phyloP scores from a whole-genome alignment of 495 filamentous ascomycete genomes.

The Neurospora sp. region DNA sequence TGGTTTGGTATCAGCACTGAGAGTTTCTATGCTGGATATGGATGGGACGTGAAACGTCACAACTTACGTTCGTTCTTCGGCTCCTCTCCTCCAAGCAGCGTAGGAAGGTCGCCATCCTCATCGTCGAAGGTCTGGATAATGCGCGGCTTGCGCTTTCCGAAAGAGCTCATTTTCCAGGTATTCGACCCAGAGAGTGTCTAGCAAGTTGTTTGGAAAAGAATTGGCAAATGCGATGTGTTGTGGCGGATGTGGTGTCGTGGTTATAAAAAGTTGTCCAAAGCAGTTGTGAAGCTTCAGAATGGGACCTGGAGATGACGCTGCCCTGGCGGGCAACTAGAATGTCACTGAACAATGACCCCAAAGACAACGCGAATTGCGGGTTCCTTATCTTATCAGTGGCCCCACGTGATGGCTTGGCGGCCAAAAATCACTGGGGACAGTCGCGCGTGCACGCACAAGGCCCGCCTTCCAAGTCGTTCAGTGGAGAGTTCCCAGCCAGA shows the following conservation, averaged over 20 bases:
- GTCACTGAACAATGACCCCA: background rate
- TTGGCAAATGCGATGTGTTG: background rate
- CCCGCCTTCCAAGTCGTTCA: conserved; percentile 1
- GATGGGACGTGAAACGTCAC: background rate
- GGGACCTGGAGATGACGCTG: background rate
- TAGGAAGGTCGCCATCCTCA: conserved; percentile 33
- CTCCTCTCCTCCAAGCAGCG: conserved; percentile 22
- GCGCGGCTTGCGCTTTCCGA: conserved; percentile 61
- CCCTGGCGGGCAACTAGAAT: background rate
- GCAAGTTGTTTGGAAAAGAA: background rate
- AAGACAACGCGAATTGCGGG: conserved; percentile 13
- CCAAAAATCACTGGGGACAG: conserved; percentile 3
- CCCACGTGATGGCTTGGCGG: conserved; percentile 6
- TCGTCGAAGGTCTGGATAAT: conserved; percentile 64
- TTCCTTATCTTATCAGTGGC: conserved; percentile 6
- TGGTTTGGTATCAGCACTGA: conserved; percentile 20
- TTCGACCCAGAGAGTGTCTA: background rate
- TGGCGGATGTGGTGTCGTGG: background rate
- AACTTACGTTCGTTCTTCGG: conserved; percentile 26
- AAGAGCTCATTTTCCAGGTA: conserved; percentile 46
- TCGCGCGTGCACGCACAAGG: background rate
- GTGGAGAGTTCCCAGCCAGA: background rate
- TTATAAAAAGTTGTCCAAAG: background rate
- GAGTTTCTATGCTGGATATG: conserved; percentile 2
- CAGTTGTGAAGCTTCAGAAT: background rate